Evolutionary conservation across 2,329 filamentous ascomycete genomes (phyloP), one percentile per base, ranked within the genome.

Genomic region (Aspergillus hortae): DNA sequence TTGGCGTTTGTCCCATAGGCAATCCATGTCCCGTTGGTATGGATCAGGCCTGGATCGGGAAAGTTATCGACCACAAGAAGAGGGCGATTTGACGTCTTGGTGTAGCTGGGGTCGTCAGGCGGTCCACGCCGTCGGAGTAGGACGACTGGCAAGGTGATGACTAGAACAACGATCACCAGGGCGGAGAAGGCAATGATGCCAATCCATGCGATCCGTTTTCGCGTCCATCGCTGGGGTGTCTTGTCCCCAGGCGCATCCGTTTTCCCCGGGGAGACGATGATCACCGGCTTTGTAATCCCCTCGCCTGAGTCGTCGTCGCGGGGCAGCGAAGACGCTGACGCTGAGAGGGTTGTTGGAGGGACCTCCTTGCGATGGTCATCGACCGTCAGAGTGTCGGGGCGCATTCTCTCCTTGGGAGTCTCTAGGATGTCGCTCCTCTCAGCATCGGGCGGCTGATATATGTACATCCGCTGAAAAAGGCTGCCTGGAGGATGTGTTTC

Each of bases 11-110:
- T 68, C 6, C 64, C 70, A 46, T 61, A 67, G 14, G 68, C 67
- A 54, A 67, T 67, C 60, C 66, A 70, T 25, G 67, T 70, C 10
- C 62, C 65, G 46, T 69, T 67, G 35, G 65, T 57, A 41, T 63
- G 56, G 35, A 66, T 48, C 21, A 65, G 55, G 21, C 63, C 63
- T 19, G 67, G 67, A 51, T 68, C 66, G 1, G 66, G 65, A 44
- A 68, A 68, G 45, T 67, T 58, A 15, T 62, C 48, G n/a, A 65
- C 17, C 4, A 56, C 61, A 19, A 49, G 59, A 15, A 61, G 43
- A 11, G 61, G 63, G 11, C 48, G 51, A 19, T 63, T 61, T n/a
- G 54, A 49, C 30, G 33, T n/a, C 17, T 54, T 33, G 11, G 55
- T 44, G 27, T 61, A 61, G 27, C 53, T 65, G 12, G 55, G 44